Percentiles rank a stretch among this genome's conserved stretches.
Conservation (phyloP, 1,284 basidiomycete species). For the Cystobasidium slooffiae region DNA sequence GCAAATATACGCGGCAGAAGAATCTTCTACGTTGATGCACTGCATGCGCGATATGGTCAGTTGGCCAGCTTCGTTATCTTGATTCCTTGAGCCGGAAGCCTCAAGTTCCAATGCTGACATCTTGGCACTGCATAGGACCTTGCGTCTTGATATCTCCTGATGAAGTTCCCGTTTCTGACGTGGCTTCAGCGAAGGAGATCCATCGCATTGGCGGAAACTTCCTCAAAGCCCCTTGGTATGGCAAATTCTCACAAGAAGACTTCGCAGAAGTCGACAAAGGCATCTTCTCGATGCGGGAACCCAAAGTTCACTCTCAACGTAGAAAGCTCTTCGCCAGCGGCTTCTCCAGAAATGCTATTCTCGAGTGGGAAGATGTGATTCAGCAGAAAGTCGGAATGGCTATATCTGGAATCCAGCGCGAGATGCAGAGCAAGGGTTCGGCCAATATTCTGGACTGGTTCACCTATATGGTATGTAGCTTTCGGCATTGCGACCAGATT, state of each 20-base stretch:
- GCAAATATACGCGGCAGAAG: constrained; percentile 18
- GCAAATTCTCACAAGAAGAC: constrained; percentile 16
- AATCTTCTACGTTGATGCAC: constrained; percentile 6
- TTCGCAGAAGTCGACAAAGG: constrained; percentile 21
- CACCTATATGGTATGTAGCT: constrained; percentile 26
- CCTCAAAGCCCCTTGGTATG: constrained; percentile 31
- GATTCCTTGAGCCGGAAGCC: too few species aligned
- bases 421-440: background rate
- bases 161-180: constrained; percentile 1
- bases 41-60: constrained; percentile 21
- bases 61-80: too few species aligned
- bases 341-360: background rate
- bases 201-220: constrained; percentile 19
- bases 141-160: constrained; percentile 25
- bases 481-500: too few species aligned
- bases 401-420: constrained; percentile 11
- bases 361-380: constrained; percentile 27
- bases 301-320: constrained; percentile 18
- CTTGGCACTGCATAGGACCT: background rate
- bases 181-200: constrained; percentile 22
- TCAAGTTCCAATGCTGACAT: background rate
- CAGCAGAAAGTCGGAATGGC: constrained; percentile 5
- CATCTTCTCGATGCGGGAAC: constrained; percentile 19
- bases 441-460: constrained; percentile 30
- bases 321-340: constrained; percentile 17